Base-by-base conservation (phyloP, 768 basidiomycete species). In the Phallus indusiatus region DNA sequence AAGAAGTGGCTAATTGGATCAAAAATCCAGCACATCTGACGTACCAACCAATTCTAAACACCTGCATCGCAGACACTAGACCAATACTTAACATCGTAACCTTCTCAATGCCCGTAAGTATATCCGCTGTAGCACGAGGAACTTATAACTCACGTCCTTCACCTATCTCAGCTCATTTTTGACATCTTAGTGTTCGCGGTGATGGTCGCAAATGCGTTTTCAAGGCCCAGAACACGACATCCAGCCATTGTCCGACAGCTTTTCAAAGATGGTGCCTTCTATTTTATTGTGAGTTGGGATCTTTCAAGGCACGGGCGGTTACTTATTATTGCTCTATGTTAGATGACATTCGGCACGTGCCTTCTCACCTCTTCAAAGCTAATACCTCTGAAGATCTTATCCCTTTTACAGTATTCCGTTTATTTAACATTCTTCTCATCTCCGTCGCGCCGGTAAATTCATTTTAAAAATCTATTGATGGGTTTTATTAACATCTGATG, bases 341-440 rank as follows among this genome's bases (percentile, higher is more conserved):
- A 28, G 28, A 28, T 7, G 28, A 28, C 28, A 28, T 28, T 28
- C 7, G 28, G 28, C 28, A 28, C 28, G 28, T 28, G 7, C 28
- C 28, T 28, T 28, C 2, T 28, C 28, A 28, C 28, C 7, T 28
- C 28, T 28, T 28, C 28, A 7, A 28, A 28, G 28, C 28, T 28
- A 2, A 28, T 28, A 28, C 28, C 28, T 28, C 28, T 28, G 28
- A 28, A 2, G 28, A 28, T 28, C 28, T 28, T 28, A 28, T 28
- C 4, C n/a, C 9, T 48, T 48, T 21, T 9, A 21, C 8, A 57
- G 61, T 62, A 17, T 53, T 62, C 35, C 55, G 64, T 5, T 37
- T 66, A 18, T 54, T 60, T 49, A 64, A 64, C 60, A 61, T 67
- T 17, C 47, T 50, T 22, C 64, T 66, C 17, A 22, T 57, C 24